A percentile compares a stretch with the other conserved stretches of the same genome.
phyloP scores from a whole-genome alignment of 139 green algal genomes.

The Chlorella sp. region DNA sequence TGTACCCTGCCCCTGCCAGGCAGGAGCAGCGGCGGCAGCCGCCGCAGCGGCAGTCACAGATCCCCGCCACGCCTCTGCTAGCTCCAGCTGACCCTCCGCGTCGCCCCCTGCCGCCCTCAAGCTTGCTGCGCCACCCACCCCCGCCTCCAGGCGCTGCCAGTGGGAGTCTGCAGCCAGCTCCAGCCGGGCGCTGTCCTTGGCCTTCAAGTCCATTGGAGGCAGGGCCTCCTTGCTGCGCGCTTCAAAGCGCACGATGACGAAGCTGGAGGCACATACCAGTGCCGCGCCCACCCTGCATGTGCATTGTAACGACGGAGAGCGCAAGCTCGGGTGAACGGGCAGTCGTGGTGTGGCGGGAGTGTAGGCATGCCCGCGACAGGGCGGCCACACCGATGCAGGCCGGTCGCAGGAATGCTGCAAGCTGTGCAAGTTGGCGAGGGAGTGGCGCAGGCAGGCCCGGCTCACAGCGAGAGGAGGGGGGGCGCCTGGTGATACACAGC shows the following conservation, averaged over 20 bases:
- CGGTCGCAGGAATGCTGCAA: too few relatives aligned
- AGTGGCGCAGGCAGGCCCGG: too few relatives aligned
- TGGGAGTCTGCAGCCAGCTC: not conserved
- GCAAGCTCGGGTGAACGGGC: not conserved
- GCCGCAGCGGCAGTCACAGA: too few relatives aligned
- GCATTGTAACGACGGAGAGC: not conserved
- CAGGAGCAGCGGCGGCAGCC: not conserved
- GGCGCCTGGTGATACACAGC: too few relatives aligned
- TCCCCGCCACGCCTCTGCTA: not conserved
- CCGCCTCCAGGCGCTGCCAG: not conserved
- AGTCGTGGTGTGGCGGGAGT: too few relatives aligned
- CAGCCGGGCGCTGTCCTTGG: not conserved
- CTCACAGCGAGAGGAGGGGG: too few relatives aligned
- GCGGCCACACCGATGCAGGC: not conserved
- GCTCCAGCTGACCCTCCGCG: not conserved
- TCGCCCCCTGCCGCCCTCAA: not conserved
- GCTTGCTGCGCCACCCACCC: not conserved
- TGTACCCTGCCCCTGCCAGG: not conserved
- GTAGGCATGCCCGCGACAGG: too few relatives aligned
- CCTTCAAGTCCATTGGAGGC: not conserved
- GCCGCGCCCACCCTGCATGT: not conserved
- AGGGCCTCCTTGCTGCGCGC: not conserved
- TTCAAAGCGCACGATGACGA: not conserved
- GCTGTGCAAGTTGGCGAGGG: too few relatives aligned
- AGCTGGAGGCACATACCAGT: not conserved